phyloP scores from a whole-genome alignment of 495 filamentous ascomycete genomes.

The Hypoxylon cercidicola region DNA sequence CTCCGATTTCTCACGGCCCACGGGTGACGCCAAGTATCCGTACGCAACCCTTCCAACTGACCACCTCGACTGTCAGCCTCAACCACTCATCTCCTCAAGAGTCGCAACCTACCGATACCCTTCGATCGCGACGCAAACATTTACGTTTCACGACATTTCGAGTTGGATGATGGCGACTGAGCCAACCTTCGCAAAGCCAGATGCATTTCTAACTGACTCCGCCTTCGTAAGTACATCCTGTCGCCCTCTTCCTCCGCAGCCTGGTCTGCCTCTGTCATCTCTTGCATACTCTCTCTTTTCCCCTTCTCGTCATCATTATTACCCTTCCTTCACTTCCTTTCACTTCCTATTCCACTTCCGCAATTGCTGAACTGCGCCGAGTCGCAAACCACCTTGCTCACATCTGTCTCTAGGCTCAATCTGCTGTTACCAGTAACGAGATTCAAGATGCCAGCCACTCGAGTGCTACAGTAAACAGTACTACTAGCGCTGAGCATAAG shows the following conservation, averaged over 20 bases:
- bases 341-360: background rate
- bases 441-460: conserved; percentile 56
- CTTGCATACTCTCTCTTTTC: background rate
- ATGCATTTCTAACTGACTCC: conserved; percentile 59
- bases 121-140: conserved; percentile 41
- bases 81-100: conserved; percentile 12
- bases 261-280: background rate
- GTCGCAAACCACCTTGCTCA: conserved; percentile 35
- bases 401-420: conserved; percentile 39
- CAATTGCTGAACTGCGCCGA: conserved; percentile 12
- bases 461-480: conserved; percentile 57
- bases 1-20: conserved; percentile 30
- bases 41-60: conserved; percentile 34
- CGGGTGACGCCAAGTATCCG: conserved; percentile 29
- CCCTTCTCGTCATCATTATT: background rate
- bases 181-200: conserved; percentile 61
- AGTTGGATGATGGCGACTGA: conserved; percentile 67
- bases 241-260: conserved; percentile 3
- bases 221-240: conserved; percentile 56
- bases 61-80: conserved; percentile 37
- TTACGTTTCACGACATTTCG: conserved; percentile 35
- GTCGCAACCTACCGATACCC: conserved; percentile 22
- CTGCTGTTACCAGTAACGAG: conserved; percentile 40
- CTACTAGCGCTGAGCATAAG: conserved; percentile 60
- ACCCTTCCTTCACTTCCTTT: no score